A percentile compares a stretch with the other conserved stretches of the same genome.
These are phyloP conservation scores for Nakaseomyces sp. DNA, from an alignment of 1,139 yeast species.

Conservation along the genomic window DNA sequence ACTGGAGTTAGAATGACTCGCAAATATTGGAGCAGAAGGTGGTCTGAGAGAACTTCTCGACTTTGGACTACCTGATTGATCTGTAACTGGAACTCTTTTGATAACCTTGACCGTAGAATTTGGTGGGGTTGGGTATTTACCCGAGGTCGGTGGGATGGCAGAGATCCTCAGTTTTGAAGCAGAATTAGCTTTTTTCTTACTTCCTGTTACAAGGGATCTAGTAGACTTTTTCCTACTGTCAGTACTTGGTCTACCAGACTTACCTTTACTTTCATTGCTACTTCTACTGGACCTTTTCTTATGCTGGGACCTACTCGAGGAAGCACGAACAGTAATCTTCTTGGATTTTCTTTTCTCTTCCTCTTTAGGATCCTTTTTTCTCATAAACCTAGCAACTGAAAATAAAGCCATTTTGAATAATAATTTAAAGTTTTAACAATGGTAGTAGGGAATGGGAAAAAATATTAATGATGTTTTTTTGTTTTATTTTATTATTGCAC, in stretches of 20 bases:
- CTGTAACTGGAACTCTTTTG: not conserved
- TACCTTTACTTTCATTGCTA: not conserved
- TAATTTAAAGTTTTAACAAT: not conserved
- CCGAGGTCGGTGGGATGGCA: not conserved
- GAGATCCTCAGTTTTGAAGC: conserved; percentile 4
- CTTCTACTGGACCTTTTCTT: not conserved
- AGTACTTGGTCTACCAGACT: not conserved
- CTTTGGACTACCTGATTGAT: not conserved
- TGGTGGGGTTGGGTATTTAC: conserved; percentile 2
- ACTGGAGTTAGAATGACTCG: not conserved
- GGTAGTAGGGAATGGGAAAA: not conserved
- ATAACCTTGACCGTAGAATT: not conserved
- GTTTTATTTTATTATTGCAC: no score
- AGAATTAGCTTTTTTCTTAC: not conserved
- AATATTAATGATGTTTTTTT: not conserved
- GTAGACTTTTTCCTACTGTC: not conserved
- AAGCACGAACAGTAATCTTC: no score
- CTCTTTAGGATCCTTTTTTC: not conserved
- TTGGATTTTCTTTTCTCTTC: not conserved
- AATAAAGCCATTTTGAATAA: conserved; percentile 1
- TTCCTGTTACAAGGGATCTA: not conserved
- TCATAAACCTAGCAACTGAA: not conserved
- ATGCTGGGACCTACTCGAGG: no score
- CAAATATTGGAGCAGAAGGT: not conserved
- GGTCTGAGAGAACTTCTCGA: not conserved